phyloP scores from a whole-genome alignment of 495 filamentous ascomycete genomes.

The Penicillium atrosanguineum region DNA sequence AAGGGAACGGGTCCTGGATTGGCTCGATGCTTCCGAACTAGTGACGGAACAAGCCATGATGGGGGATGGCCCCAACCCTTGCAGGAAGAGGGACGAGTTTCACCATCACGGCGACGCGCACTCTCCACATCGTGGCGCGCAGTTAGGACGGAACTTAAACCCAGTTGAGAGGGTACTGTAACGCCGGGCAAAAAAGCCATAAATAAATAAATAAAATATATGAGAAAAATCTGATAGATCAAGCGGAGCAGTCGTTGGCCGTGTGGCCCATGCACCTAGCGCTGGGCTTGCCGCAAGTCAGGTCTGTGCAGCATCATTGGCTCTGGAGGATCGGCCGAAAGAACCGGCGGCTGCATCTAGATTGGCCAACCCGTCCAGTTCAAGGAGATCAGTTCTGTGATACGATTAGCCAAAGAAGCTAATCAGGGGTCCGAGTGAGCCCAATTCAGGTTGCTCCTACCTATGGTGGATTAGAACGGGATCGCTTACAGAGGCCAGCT shows the following conservation, averaged over 20 bases:
- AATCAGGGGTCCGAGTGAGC: too few species aligned
- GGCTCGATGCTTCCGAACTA: background rate
- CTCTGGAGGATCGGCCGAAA: background rate
- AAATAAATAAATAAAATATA: too few species aligned
- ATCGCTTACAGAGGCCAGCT: background rate
- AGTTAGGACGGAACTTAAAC: conserved; percentile 6
- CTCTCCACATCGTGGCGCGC: conserved; percentile 12
- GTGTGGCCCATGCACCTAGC: conserved; percentile 25
- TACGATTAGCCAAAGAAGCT: background rate
- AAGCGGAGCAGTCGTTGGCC: conserved; percentile 33
- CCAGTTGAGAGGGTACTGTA: conserved; percentile 2
- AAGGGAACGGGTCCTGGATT: conserved; percentile 5
- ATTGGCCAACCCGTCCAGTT: conserved; percentile 10
- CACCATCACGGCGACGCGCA: conserved; percentile 18
- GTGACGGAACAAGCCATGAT: conserved; percentile 9
- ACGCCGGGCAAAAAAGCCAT: too few species aligned
- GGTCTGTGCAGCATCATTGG: conserved; percentile 14
- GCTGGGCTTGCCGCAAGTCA: conserved; percentile 12
- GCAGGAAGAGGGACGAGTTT: conserved; percentile 19
- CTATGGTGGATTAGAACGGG: background rate
- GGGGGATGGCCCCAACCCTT: conserved; percentile 20
- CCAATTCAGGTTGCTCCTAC: too few species aligned
- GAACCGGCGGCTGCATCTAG: conserved; percentile 22
- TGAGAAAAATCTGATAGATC: conserved; percentile 32
- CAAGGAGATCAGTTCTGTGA: conserved; percentile 1